Evolutionary conservation across 1,284 basidiomycete species (phyloP).

Genomic region (Malassezia slooffiae): DNA sequence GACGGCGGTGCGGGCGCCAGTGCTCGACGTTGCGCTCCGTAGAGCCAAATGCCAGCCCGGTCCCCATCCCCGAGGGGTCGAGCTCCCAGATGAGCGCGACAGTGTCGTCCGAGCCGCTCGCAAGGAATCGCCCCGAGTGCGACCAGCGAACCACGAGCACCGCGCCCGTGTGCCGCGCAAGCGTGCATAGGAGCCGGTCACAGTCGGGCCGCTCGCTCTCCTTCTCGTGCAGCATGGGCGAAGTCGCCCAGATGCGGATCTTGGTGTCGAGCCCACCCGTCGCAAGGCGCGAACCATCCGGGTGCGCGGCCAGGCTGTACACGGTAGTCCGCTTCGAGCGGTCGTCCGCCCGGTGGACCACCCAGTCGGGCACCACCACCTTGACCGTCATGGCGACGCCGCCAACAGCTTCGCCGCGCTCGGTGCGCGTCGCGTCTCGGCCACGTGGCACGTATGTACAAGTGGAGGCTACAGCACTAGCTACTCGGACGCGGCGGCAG

Average conservation of each 20-base stretch:
- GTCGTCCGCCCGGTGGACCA: constrained; percentile 39
- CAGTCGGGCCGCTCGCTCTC: constrained; percentile 63
- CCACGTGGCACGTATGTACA: not conserved
- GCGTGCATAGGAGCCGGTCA: constrained; percentile 76
- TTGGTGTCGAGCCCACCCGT: constrained; percentile 91
- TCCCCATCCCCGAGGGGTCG: constrained; percentile 50
- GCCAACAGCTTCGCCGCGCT: not conserved
- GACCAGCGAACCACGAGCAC: constrained; percentile 94
- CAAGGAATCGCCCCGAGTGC: constrained; percentile 81
- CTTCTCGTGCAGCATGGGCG: constrained; percentile 68
- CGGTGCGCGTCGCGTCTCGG: constrained; percentile 1
- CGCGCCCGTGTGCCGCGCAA: constrained; percentile 85
- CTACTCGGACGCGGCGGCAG: not conserved
- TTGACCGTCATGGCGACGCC: constrained; percentile 4
- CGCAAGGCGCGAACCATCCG: constrained; percentile 86
- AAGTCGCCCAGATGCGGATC: constrained; percentile 92
- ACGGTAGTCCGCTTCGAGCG: constrained; percentile 68
- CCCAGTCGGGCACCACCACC: constrained; percentile 41
- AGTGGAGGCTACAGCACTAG: not conserved
- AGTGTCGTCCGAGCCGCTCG: constrained; percentile 89
- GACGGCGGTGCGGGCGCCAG: constrained; percentile 82
- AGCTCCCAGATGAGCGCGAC: constrained; percentile 95
- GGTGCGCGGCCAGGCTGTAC: constrained; percentile 85
- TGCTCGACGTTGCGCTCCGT: constrained; percentile 59
- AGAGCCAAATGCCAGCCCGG: constrained; percentile 31